phyloP scores from a whole-genome alignment of 805 yeast species.

The Candida sphagnicola region DNA sequence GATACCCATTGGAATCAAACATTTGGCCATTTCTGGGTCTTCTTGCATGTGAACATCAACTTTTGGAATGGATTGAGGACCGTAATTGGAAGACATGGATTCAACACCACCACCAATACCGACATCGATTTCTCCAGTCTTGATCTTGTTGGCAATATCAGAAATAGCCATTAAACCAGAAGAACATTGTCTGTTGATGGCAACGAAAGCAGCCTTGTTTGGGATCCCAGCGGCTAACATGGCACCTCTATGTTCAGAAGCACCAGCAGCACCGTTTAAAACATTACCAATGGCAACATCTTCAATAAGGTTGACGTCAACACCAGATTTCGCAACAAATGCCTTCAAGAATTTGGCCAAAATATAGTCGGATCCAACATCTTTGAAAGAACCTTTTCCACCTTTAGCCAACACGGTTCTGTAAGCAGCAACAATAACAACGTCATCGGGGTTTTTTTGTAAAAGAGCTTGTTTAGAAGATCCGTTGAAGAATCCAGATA shows the following conservation, averaged over 20 bases:
- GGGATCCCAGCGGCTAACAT: conserved; percentile 89
- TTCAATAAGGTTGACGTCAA: conserved; percentile 56
- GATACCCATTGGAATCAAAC: conserved; percentile 93
- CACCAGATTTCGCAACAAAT: conserved; percentile 50
- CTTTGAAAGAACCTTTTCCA: conserved; percentile 81
- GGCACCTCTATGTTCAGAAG: conserved; percentile 92
- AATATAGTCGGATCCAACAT: conserved; percentile 76
- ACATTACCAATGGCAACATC: conserved; percentile 92
- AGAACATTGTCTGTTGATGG: conserved; percentile 92
- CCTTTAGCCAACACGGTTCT: conserved; percentile 90
- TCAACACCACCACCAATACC: conserved; percentile 94
- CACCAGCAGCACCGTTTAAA: conserved; percentile 89
- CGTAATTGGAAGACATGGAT: conserved; percentile 87
- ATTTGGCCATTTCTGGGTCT: conserved; percentile 46
- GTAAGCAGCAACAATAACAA: conserved; percentile 85
- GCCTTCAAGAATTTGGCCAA: conserved; percentile 61
- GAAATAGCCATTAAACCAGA: conserved; percentile 89
- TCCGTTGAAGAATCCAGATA: conserved; percentile 41
- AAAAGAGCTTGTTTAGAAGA: conserved; percentile 38
- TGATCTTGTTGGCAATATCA: conserved; percentile 85
- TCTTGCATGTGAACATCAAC: conserved; percentile 32
- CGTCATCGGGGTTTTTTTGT: conserved; percentile 76
- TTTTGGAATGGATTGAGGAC: conserved; percentile 68
- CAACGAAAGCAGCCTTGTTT: conserved; percentile 68
- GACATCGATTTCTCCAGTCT: conserved; percentile 81